Evolutionary conservation across 805 yeast genomes (phyloP), one percentile per base, ranked within the genome.

Genomic region (Torulaspora delbrueckii): DNA sequence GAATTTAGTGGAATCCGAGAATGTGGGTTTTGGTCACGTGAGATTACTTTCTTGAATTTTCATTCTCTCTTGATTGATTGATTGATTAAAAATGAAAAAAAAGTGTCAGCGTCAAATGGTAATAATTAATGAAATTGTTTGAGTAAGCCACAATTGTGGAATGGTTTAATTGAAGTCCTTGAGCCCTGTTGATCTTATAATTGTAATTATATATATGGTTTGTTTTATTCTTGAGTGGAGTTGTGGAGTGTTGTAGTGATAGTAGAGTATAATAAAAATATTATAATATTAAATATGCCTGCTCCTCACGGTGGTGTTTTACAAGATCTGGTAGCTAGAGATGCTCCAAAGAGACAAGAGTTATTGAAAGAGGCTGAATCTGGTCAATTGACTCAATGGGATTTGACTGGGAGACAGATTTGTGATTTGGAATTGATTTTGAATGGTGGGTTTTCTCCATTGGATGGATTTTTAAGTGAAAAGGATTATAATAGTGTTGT

Each of bases 371-470:
- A 88, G 68, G 76, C 83, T 14, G 69, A 72, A 26, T 58, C 67
- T 31, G 56, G 72, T 14, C 67, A 72, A 16, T 62, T 69, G 38
- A 54, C 71, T 24, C 68, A 73, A 18, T 57, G 62, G 60, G 51
- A 48, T 14, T 74, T 90, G 54, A 82, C 95, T 27, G 91, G 81
- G 52, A 84, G 98, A 65, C 97, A 90, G 67, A 73, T 90, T 46
- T 90, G 98, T 69, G 98, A 90, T 67, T 71, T 91, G 61, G 98
- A 90, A 71, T 75, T 91, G 67, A 86, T 90, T 62, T 71, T 91
- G 50, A 85, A 85, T 59, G 98, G 98, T 67, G 97, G 97, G 4
- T 90, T 90, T 66, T 88, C 96, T 32, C 98, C 88, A 43, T 70
- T 81, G 64, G 71, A 74, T 33, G 89, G 86, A 16, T 84, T 79